Evolutionary conservation across 2,329 filamentous ascomycete species (phyloP).

Genomic region (Diplodia scrobiculata): DNA sequence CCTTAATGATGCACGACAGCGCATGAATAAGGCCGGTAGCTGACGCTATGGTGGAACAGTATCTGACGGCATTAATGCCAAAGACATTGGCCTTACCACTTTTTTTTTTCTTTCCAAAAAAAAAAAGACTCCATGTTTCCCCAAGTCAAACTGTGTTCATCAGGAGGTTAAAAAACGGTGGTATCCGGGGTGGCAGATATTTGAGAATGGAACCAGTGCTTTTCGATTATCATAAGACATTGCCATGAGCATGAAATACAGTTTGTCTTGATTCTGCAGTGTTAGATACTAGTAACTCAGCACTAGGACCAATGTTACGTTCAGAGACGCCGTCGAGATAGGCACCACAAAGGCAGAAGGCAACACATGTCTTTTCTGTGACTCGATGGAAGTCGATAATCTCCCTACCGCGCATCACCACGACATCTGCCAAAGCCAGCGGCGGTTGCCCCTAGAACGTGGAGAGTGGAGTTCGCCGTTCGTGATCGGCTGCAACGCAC

Average conservation of each 20-base stretch:
- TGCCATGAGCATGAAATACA: background rate
- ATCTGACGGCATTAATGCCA: too few relatives aligned
- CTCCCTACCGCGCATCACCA: background rate
- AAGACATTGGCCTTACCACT: too few relatives aligned
- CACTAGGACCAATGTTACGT: background rate
- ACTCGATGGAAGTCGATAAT: background rate
- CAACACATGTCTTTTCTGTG: background rate
- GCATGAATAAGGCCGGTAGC: too few relatives aligned
- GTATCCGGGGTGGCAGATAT: too few relatives aligned
- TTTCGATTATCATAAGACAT: background rate
- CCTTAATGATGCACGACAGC: too few relatives aligned
- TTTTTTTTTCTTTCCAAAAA: too few relatives aligned
- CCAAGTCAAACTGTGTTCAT: too few relatives aligned
- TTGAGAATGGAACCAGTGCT: too few relatives aligned
- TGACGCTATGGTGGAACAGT: too few relatives aligned
- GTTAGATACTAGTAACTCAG: background rate
- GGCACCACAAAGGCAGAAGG: background rate
- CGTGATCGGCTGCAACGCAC: background rate
- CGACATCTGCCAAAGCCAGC: background rate
- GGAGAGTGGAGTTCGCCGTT: background rate
- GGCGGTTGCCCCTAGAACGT: background rate
- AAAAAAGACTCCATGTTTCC: too few relatives aligned
- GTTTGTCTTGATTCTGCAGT: background rate
- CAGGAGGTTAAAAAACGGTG: background rate
- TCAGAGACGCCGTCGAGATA: background rate